Evolutionary conservation across 2,329 filamentous ascomycete genomes (phyloP).

Genomic region (Aciculosporium take): DNA sequence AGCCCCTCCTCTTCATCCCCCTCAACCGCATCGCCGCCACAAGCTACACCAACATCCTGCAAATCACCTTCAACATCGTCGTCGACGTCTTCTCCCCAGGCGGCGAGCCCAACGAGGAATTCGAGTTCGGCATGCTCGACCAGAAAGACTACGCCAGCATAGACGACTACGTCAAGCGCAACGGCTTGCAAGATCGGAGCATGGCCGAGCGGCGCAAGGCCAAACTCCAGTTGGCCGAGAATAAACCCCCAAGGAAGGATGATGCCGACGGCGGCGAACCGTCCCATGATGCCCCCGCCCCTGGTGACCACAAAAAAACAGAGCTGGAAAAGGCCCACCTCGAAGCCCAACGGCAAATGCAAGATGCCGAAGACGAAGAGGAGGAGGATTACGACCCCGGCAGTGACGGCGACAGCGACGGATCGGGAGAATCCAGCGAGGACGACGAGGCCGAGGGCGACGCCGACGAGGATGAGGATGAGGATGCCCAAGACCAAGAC

Average conservation of each 20-base stretch:
- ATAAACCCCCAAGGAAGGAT: slow-evolving; percentile 33
- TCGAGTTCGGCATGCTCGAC: slow-evolving; percentile 56
- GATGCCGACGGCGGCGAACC: slow-evolving; percentile 25
- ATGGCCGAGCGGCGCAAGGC: slow-evolving; percentile 55
- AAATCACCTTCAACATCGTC: slow-evolving; percentile 54
- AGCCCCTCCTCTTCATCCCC: slow-evolving; percentile 50
- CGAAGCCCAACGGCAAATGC: slow-evolving; percentile 37
- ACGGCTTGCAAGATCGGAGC: slow-evolving; percentile 50
- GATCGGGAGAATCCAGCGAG: slow-evolving; percentile 35
- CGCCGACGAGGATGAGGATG: slow-evolving; percentile 27
- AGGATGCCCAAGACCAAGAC: slow-evolving; percentile 19
- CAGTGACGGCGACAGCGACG: slow-evolving; percentile 44
- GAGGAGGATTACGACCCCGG: slow-evolving; percentile 55
- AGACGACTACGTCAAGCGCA: slow-evolving; percentile 46
- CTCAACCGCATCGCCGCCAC: slow-evolving; percentile 45
- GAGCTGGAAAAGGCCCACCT: slow-evolving; percentile 35
- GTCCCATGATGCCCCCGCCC: slow-evolving; percentile 12
- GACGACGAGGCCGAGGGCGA: slow-evolving; percentile 40
- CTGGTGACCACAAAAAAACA: slow-evolving; percentile 23
- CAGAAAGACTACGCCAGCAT: slow-evolving; percentile 53
- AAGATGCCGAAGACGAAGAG: slow-evolving; percentile 48
- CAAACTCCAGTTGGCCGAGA: slow-evolving; percentile 47
- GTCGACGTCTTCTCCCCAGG: slow-evolving; percentile 42
- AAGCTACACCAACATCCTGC: slow-evolving; percentile 54
- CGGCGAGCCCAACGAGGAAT: slow-evolving; percentile 39